Percentiles rank a stretch among this genome's conserved stretches.
These are phyloP conservation scores for Boletus semigastroideus DNA, from an alignment of 1,284 basidiomycete species.

Conservation along the genomic window DNA sequence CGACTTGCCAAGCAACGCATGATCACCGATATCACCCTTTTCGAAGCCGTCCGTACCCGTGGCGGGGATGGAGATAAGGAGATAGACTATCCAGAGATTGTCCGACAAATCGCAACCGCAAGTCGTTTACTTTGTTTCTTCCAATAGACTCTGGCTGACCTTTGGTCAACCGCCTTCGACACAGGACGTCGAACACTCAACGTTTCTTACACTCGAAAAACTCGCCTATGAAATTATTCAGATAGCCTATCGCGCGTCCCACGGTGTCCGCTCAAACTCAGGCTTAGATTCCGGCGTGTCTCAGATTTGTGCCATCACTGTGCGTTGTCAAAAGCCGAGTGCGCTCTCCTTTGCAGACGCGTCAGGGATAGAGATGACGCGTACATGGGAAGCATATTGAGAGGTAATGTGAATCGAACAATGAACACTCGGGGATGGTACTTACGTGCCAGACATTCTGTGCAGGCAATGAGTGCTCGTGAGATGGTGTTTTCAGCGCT, in stretches of 20 bases:
- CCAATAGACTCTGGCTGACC: background rate
- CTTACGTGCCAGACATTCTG: background rate
- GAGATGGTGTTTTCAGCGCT: background rate
- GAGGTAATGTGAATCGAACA: background rate
- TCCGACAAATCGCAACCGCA: constrained; percentile 35
- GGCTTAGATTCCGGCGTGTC: background rate
- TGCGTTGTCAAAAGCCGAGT: constrained; percentile 50
- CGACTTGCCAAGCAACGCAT: constrained; percentile 50
- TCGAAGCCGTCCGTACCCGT: constrained; percentile 22
- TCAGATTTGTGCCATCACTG: constrained; percentile 38
- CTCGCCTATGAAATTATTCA: constrained; percentile 43
- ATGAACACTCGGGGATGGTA: background rate
- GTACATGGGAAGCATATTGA: constrained; percentile 13
- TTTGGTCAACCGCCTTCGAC: background rate
- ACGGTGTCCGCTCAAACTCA: constrained; percentile 4
- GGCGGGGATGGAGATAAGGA: background rate
- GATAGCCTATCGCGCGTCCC: constrained; percentile 34
- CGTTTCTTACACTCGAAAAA: constrained; percentile 51
- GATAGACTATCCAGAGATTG: constrained; percentile 38
- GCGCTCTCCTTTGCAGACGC: constrained; percentile 49
- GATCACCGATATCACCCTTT: constrained; percentile 40
- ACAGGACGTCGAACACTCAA: constrained; percentile 42
- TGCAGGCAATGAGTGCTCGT: background rate
- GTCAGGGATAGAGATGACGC: constrained; percentile 50
- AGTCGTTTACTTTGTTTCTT: background rate